phyloP scores from a whole-genome alignment of 805 yeast genomes.

The Deakozyma indianensis region DNA sequence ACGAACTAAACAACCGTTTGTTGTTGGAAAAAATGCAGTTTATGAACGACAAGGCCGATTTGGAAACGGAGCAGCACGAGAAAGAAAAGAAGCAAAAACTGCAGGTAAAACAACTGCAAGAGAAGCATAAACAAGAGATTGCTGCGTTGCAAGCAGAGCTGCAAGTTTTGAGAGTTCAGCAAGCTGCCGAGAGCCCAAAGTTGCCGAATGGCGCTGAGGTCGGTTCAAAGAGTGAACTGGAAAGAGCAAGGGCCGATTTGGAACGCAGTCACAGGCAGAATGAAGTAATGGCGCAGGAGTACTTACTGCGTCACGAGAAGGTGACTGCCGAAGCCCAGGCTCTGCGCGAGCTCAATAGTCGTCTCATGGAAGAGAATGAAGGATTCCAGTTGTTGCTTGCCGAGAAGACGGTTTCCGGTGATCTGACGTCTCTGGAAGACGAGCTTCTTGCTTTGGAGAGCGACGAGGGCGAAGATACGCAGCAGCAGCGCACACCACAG shows the following conservation, averaged over 20 bases:
- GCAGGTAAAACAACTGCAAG: conserved; percentile 1
- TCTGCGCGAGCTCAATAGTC: conserved; percentile 10
- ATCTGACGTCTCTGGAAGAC: conserved; percentile 1
- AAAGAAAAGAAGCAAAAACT: neutral
- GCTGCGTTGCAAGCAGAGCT: neutral
- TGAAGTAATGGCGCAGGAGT: conserved; percentile 17
- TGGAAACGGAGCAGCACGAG: neutral
- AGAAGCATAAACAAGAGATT: neutral
- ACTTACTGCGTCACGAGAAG: conserved; percentile 14
- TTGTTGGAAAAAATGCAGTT: neutral
- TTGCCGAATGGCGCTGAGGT: neutral
- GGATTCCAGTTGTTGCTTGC: conserved; percentile 19
- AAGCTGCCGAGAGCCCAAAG: neutral
- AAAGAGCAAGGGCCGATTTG: conserved; percentile 9
- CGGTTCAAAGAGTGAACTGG: conserved; percentile 1
- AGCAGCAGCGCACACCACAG: neutral
- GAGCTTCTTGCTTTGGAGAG: conserved; percentile 7
- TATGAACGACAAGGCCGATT: conserved; percentile 2
- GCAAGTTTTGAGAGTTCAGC: neutral
- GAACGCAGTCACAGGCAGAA: conserved; percentile 15
- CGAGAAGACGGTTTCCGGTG: conserved; percentile 18
- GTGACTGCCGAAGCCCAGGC: conserved; percentile 15
- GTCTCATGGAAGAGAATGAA: conserved; percentile 22
- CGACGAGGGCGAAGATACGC: conserved; percentile 3
- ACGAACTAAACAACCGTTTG: conserved; percentile 1